These are phyloP conservation scores for Apiotrichum sp. DNA, from an alignment of 1,284 basidiomycete species.

Conservation along the genomic window DNA sequence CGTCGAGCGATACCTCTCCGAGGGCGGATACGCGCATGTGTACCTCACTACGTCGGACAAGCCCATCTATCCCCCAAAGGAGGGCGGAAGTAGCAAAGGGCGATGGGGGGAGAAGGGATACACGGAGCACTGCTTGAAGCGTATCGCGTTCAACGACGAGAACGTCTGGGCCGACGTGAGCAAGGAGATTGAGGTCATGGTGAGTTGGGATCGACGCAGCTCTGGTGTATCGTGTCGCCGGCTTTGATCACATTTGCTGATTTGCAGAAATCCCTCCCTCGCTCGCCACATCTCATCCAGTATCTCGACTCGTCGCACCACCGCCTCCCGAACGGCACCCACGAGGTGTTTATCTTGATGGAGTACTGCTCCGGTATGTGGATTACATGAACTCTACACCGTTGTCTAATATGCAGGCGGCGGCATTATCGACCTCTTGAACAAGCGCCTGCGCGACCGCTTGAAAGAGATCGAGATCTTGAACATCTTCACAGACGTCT, in stretches of 20 bases:
- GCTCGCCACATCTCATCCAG: slow-evolving; percentile 36
- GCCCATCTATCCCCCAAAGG: slow-evolving; percentile 60
- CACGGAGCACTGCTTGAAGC: slow-evolving; percentile 93
- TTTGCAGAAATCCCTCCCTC: slow-evolving; percentile 33
- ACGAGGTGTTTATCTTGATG: slow-evolving; percentile 99
- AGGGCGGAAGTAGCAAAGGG: slow-evolving; percentile 21
- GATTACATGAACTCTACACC: not conserved
- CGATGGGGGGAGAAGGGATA: slow-evolving; percentile 53
- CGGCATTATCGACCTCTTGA: slow-evolving; percentile 99
- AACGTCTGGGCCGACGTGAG: slow-evolving; percentile 87
- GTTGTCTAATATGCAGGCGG: slow-evolving; percentile 58
- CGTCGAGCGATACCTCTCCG: slow-evolving; percentile 82
- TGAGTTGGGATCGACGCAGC: slow-evolving; percentile 47
- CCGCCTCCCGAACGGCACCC: slow-evolving; percentile 69
- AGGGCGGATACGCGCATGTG: slow-evolving; percentile 98
- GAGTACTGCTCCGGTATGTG: slow-evolving; percentile 72
- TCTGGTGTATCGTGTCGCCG: too few species aligned
- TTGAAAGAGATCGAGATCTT: slow-evolving; percentile 93
- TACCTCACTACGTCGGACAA: slow-evolving; percentile 84
- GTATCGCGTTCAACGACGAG: slow-evolving; percentile 89
- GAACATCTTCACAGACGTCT: slow-evolving; percentile 93
- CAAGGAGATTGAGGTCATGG: slow-evolving; percentile 98
- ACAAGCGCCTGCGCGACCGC: slow-evolving; percentile 85
- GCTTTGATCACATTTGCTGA: not conserved
- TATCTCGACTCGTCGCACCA: slow-evolving; percentile 65